phyloP scores from a whole-genome alignment of 2,329 filamentous ascomycete genomes.

The Tolypocladium sp. region DNA sequence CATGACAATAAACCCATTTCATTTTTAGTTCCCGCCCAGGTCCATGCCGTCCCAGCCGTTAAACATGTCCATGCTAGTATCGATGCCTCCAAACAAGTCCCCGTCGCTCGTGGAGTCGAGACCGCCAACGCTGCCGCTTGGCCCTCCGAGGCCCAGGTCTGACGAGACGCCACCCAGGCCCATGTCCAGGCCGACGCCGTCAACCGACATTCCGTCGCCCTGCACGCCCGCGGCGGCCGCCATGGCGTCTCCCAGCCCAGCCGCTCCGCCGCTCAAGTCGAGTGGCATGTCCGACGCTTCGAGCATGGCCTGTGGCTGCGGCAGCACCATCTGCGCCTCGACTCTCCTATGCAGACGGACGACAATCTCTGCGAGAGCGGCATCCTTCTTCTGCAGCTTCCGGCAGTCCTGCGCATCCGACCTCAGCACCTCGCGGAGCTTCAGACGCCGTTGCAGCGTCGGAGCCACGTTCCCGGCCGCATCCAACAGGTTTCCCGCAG shows the following conservation, averaged over 20 bases:
- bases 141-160: constrained; percentile 26
- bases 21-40: constrained; percentile 8
- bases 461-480: constrained; percentile 24
- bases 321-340: constrained; percentile 51
- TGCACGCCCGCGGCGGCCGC: constrained; percentile 31
- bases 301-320: constrained; percentile 30
- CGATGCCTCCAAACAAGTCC: constrained; percentile 28
- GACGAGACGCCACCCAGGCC: constrained; percentile 27
- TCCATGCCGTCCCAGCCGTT: constrained; percentile 28
- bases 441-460: constrained; percentile 37
- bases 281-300: constrained; percentile 31
- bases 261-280: constrained; percentile 27
- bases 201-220: constrained; percentile 29
- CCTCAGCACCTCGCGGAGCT: constrained; percentile 51
- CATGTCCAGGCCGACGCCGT: constrained; percentile 35
- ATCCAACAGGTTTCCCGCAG: constrained; percentile 20
- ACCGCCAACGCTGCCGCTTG: constrained; percentile 20
- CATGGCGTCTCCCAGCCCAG: constrained; percentile 30
- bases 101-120: constrained; percentile 24
- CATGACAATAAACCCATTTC: background rate
- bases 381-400: constrained; percentile 46
- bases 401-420: constrained; percentile 49
- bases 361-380: constrained; percentile 48
- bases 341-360: constrained; percentile 55
- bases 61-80: constrained; percentile 35